Percentiles rank a stretch among this genome's conserved stretches.
phyloP scores from a whole-genome alignment of 164 flowering plant genomes.

The Buxus sempervirens region DNA sequence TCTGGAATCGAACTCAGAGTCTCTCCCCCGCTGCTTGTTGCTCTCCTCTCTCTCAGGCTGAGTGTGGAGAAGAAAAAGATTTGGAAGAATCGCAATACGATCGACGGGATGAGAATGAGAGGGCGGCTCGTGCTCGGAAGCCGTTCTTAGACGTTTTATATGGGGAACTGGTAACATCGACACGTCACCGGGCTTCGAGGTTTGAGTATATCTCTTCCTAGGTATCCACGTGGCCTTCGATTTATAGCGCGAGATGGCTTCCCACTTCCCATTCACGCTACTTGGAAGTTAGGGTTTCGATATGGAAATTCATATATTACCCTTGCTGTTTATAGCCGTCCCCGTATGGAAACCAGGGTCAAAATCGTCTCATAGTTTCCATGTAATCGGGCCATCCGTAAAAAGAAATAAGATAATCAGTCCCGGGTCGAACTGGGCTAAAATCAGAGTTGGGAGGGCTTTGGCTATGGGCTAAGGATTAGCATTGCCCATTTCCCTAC shows the following conservation, averaged over 20 bases:
- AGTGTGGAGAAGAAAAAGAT: neutral
- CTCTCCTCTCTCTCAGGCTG: neutral
- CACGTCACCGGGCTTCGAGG: constrained; percentile 16
- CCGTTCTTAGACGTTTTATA: neutral
- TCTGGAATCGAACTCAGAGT: constrained; percentile 4
- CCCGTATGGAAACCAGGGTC: no score
- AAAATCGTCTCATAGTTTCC: no score
- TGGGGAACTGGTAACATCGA: constrained; percentile 7
- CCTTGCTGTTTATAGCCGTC: neutral
- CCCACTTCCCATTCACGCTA: neutral
- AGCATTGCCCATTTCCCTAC: no score
- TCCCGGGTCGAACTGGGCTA: no score
- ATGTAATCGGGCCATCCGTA: no score
- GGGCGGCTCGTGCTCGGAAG: neutral
- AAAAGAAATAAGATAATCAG: no score
- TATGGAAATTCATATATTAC: neutral
- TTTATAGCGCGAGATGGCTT: neutral
- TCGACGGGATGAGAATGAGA: neutral
- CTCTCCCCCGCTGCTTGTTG: neutral
- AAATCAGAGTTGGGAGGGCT: no score
- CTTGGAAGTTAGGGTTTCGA: neutral
- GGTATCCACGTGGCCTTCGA: constrained; percentile 15
- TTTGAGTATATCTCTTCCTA: constrained; percentile 20
- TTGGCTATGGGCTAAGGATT: no score
- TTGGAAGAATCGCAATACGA: neutral